These are phyloP conservation scores for Plasmodium malariae DNA, from an alignment of 169 alveolate genomes.

Conservation along the genomic window DNA sequence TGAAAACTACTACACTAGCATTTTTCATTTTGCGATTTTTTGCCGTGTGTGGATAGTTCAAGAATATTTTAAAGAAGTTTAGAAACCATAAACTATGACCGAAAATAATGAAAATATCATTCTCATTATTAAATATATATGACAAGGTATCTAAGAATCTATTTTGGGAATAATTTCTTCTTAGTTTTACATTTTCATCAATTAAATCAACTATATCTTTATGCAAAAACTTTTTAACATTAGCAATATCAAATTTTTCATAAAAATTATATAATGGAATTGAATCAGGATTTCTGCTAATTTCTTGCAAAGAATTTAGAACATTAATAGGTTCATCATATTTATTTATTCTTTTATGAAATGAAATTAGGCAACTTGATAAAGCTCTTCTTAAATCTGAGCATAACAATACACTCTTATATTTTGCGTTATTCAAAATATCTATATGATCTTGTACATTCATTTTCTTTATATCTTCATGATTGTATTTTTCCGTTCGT, in stretches of 20 bases:
- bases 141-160: slow-evolving; percentile 41
- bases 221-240: slow-evolving; percentile 16
- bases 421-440: slow-evolving; percentile 36
- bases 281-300: slow-evolving; percentile 69
- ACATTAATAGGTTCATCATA: slow-evolving; percentile 15
- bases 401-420: slow-evolving; percentile 38
- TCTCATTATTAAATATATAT: slow-evolving; percentile 21
- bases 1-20: slow-evolving; percentile 41
- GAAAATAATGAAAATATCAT: slow-evolving; percentile 48
- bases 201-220: slow-evolving; percentile 32
- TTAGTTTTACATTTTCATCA: slow-evolving; percentile 11
- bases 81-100: slow-evolving; percentile 71
- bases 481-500: background rate
- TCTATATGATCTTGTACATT: slow-evolving; percentile 48
- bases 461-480: slow-evolving; percentile 13
- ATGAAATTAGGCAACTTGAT: slow-evolving; percentile 49
- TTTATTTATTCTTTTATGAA: slow-evolving; percentile 36
- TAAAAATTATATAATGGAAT: slow-evolving; percentile 19
- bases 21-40: slow-evolving; percentile 53
- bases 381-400: slow-evolving; percentile 75
- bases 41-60: slow-evolving; percentile 34
- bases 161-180: background rate
- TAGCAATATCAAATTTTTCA: slow-evolving; percentile 28
- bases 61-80: slow-evolving; percentile 18
- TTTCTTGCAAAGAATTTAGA: slow-evolving; percentile 62